Evolutionary conservation across 495 filamentous ascomycete genomes (phyloP), one percentile per base, ranked within the genome.

Genomic region (Penicillium bovifimosum): DNA sequence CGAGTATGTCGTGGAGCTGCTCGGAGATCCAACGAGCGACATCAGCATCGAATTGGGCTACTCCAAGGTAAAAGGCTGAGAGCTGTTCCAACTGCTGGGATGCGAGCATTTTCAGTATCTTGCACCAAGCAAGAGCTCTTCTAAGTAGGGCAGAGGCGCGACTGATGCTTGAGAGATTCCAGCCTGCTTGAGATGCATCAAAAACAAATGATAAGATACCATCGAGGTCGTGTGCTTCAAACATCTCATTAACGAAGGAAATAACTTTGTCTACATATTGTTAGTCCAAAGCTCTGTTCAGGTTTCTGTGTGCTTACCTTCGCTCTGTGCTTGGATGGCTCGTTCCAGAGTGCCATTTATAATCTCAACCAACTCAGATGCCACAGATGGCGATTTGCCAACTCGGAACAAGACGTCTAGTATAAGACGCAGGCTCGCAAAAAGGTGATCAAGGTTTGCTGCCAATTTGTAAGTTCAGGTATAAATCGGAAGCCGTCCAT

Each of bases 131-230:
- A 14, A 75, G 56, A 6, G 67, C 63, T 52, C 72, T 69, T 24
- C 72, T 59, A 6, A 75, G 65, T 14, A 76, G 60, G 17, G 74
- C 71, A 10, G 61, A 69, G 13, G 74, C 63, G 11, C 73, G 69
- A 17, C 62, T 72, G 10, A 50, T 56, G 40, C 66, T 72, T 5
- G 62, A 42, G 6, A 68, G 58, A 16, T 62, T 72, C 66, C 67
- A 72, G 1, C 61, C 63, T 6, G 53, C 29, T 28, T 65, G 27
- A 7, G 64, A 65, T 9, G 59, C 56, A 29, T 75, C 62, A 17
- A 73, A 66, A 3, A 66, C 43, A 49, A 65, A 61, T 6, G 47
- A 49, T 35, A 67, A 35, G 20, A 68, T 58, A 31, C 59, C 64
- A 6, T 66, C 13, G 28, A 75, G 52, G 14, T 63, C 60, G 41